Evolutionary conservation across 2,329 filamentous ascomycete genomes (phyloP).

Genomic region (Pyricularia grisea): DNA sequence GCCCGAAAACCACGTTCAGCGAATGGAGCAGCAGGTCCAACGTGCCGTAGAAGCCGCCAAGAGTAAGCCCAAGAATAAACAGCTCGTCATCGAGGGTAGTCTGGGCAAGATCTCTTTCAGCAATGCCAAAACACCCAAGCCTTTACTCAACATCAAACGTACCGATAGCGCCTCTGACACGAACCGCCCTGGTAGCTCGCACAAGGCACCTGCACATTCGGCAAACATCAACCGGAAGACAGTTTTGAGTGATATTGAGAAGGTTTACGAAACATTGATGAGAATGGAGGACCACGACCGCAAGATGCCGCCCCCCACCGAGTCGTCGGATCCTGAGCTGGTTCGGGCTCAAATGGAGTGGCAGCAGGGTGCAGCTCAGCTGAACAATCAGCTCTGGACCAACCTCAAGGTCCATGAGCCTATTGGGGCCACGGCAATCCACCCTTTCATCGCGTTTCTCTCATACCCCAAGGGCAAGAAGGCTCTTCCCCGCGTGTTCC

Average conservation of each 20-base stretch:
- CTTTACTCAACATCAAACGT: conserved; percentile 90
- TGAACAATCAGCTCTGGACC: conserved; percentile 76
- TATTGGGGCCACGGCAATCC: conserved; percentile 65
- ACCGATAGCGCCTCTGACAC: conserved; percentile 52
- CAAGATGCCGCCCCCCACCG: conserved; percentile 57
- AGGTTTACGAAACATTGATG: conserved; percentile 82
- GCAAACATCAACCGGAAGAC: conserved; percentile 62
- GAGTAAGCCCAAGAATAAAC: conserved; percentile 94
- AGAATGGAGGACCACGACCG: conserved; percentile 89
- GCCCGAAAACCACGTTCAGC: conserved; percentile 93
- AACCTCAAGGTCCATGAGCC: conserved; percentile 89
- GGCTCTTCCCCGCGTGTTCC: conserved; percentile 88
- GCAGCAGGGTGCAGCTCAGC: conserved; percentile 58
- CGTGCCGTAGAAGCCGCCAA: conserved; percentile 95
- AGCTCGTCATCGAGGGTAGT: conserved; percentile 91
- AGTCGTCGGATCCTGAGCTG: conserved; percentile 55
- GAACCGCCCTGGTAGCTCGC: conserved; percentile 40
- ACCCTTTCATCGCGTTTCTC: conserved; percentile 94
- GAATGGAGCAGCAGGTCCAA: conserved; percentile 99
- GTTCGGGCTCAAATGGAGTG: conserved; percentile 72
- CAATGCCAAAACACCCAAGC: conserved; percentile 95
- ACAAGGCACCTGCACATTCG: conserved; percentile 21
- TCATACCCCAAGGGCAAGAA: conserved; percentile 96
- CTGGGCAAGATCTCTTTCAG: conserved; percentile 98
- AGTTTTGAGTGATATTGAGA: conserved; percentile 78